phyloP scores from a whole-genome alignment of 345 rosid species.

The Aquilaria yunnanensis region DNA sequence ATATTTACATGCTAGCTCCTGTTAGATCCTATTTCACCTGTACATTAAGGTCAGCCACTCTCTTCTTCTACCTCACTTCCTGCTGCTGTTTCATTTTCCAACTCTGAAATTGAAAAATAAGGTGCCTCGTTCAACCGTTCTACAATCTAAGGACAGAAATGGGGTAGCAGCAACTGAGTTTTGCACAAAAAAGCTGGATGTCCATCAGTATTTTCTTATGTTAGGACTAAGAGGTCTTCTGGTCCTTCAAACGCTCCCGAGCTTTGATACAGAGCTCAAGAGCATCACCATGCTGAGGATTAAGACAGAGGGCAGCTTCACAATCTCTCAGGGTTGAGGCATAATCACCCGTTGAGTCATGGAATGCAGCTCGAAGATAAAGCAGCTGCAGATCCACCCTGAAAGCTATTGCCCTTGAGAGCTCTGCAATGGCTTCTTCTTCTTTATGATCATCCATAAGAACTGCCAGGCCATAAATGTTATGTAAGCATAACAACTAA shows the following conservation, averaged over 20 bases:
- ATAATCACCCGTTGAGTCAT: slow-evolving; percentile 70
- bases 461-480: slow-evolving; percentile 31
- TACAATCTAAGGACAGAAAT: too few species aligned
- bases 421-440: slow-evolving; percentile 82
- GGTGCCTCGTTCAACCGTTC: too few species aligned
- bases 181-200: too few species aligned
- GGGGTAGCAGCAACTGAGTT: too few species aligned
- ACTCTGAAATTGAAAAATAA: too few species aligned
- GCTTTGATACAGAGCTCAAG: slow-evolving; percentile 61
- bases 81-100: too few species aligned
- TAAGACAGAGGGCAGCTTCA: slow-evolving; percentile 97
- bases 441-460: slow-evolving; percentile 97
- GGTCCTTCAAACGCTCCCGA: slow-evolving; percentile 24
- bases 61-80: too few species aligned
- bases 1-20: too few species aligned
- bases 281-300: slow-evolving; percentile 54
- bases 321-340: slow-evolving; percentile 61
- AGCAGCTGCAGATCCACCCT: slow-evolving; percentile 92
- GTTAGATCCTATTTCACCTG: too few species aligned
- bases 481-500: too few species aligned
- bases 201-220: too few species aligned
- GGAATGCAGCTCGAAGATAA: slow-evolving; percentile 90
- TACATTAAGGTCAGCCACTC: too few species aligned
- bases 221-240: slow-evolving; percentile 1
- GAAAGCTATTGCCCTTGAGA: slow-evolving; percentile 68